A percentile compares a stretch with the other conserved stretches of the same genome.
Conservation (phyloP, 2,329 filamentous ascomycete species). For the Botrytis tulipae region DNA sequence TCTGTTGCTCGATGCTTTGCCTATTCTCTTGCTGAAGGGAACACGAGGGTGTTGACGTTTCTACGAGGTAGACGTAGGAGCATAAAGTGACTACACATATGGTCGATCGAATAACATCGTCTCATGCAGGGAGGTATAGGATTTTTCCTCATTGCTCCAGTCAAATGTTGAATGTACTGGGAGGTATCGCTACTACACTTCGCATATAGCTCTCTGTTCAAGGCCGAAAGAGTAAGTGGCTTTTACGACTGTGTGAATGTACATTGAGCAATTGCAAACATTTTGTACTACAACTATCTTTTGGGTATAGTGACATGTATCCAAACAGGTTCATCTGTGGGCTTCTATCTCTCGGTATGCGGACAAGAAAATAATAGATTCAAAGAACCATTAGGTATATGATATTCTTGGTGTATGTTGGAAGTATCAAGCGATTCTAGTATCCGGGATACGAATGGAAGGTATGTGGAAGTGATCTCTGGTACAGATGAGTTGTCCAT, state of each 20-base stretch:
- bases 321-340: not conserved
- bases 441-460: not conserved
- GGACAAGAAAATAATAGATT: not conserved
- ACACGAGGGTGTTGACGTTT: not conserved
- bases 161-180: not conserved
- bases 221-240: not conserved
- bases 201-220: not conserved
- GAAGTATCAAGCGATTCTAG: not conserved
- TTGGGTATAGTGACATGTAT: not conserved
- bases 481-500: conserved; percentile 7
- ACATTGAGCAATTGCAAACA: not conserved
- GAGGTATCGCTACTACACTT: no score
- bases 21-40: not conserved
- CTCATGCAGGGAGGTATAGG: not conserved
- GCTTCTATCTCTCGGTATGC: not conserved
- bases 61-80: no score
- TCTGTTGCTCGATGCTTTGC: not conserved
- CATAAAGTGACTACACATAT: not conserved
- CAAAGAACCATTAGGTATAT: not conserved
- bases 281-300: not conserved
- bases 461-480: not conserved
- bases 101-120: not conserved
- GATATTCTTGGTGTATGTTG: not conserved
- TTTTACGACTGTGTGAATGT: not conserved
- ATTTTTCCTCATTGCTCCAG: not conserved